Evolutionary conservation across 768 basidiomycete species (phyloP), one percentile per base, ranked within the genome.

Genomic region (Macrolepiota albuminosa): DNA sequence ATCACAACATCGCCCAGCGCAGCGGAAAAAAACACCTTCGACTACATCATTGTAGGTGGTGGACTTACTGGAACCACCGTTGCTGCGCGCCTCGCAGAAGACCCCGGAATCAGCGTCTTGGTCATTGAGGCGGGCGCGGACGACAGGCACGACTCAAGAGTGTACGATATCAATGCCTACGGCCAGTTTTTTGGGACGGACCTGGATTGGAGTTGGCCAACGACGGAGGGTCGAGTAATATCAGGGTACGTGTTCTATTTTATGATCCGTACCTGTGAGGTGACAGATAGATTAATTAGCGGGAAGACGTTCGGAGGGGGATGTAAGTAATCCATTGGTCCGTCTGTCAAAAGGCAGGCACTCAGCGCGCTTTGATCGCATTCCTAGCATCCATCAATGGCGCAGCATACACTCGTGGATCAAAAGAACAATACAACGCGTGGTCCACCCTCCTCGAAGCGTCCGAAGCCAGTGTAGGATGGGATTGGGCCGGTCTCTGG

Each of bases 81-180:
- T 39, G 79, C 83, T 24, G 72, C 73, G 16, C 71, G 82, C 10
- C 72, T 84, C 13, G 67, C 81, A 0, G 81, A 83, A 64, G 72
- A 82, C 57, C 63, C 77, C 4, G 60, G 65, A 0, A 67, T 76
- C 40, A 74, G 75, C 16, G 75, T 85, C 2, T 72, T 83, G 4
- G 68, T 83, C 56, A 72, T 84, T 49, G 83, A 84, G 65, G 83
- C 77, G 4, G 83, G 84, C 0, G 72, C 67, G 6, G 81, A 82
- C 63, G 69, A 81, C 61, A 72, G 80, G 36, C 70, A 70, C 8
- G 75, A 81, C 61, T 67, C 76, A 2, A 66, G 72, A 11, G 74
- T 83, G 1, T 80, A 76, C 51, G 79, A 82, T 58, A 73, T 82
- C 29, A 78, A 81, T 61, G 63, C 70, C 33, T 83, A 78, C 63